Base-by-base conservation (phyloP, 2,329 filamentous ascomycete genomes). In the Aspergillus pseudoglaucus region DNA sequence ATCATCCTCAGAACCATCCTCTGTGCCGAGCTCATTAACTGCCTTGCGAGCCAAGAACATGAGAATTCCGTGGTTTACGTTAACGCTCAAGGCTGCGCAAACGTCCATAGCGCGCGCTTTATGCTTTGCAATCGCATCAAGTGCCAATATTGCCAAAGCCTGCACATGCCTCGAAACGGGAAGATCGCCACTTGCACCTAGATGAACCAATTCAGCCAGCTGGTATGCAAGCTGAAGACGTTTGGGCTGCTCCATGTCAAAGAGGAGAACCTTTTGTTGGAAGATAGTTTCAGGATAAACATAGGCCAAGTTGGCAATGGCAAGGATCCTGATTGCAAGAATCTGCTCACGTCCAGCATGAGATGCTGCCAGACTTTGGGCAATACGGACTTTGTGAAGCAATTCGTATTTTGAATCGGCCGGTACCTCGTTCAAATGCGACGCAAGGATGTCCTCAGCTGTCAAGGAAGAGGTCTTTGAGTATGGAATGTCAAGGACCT, bases 51-150 rank as follows among this genome's bases (percentile, higher is more conserved):
- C 85, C 56, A 96, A 81, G 61, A 96, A 97, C 56, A 97, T 85
- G 40, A 99, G 77, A 25, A 97, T 86, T 12, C 93, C 94, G 59
- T 98, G 94, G 59, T 95, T 97, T 33, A 97, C 91, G 58, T 91
- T 95, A 46, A 94, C 88, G 60, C 90, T 95, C 38, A 99, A 75
- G n/a, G 93, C 90, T 38, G 88, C 84, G 53, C 90, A 84, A 20
- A 98, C 85, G 64, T 98, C 93, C 30, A 82, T 75, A 25, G 85
- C 81, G 61, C 89, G 90, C 48, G 78, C 74, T 59, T 87, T 85
- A 63, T 88, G 88, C 62, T 83, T 86, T 6, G 88, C 83, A 48
- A 98, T 77, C n/a, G 88, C 87, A 64, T 96, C 90, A 44, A 99
- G 75, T 1, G 91, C 80, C 45, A 82, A 80, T 45, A 98, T 75